Conservation (phyloP, 2,329 filamentous ascomycete species). For the Didymella glomerata region DNA sequence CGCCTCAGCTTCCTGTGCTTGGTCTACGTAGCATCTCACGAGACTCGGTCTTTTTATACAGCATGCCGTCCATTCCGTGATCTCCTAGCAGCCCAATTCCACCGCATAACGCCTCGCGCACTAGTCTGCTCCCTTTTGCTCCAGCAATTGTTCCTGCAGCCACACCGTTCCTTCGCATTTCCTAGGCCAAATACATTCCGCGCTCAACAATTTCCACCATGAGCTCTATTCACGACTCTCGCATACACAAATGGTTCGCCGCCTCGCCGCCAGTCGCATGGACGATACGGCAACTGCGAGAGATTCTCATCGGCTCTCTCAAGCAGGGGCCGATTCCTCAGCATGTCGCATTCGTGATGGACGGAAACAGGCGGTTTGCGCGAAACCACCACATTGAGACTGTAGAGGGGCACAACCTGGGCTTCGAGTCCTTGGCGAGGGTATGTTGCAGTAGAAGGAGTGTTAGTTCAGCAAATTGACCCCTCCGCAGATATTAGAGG, state of each 20-base stretch:
- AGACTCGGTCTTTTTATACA: conserved; percentile 34
- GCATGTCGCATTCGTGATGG: conserved; percentile 99
- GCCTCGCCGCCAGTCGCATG: conserved; percentile 93
- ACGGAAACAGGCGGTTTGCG: conserved; percentile 94
- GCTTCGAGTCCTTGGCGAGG: conserved; percentile 91
- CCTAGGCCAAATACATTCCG: conserved; percentile 24
- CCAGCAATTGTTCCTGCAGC: conserved; percentile 4
- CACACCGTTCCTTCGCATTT: conserved; percentile 20
- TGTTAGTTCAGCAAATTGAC: conserved; percentile 3
- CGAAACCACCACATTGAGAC: conserved; percentile 92
- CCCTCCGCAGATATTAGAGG: conserved; percentile 76
- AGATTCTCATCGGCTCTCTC: conserved; percentile 86
- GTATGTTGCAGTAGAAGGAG: conserved; percentile 58
- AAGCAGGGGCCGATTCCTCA: conserved; percentile 90
- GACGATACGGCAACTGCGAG: conserved; percentile 78
- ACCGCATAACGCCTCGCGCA: conserved; percentile 6
- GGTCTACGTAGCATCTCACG: conserved; percentile 42
- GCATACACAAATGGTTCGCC: conserved; percentile 77
- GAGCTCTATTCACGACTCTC: conserved; percentile 66
- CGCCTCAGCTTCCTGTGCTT: conserved; percentile 40
- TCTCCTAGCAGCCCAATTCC: conserved; percentile 14
- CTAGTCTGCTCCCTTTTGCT: neutral
- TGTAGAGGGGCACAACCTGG: conserved; percentile 92
- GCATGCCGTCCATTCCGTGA: conserved; percentile 40
- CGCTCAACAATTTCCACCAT: conserved; percentile 30